Percentiles rank a stretch among this genome's conserved stretches.
Conservation (phyloP, 179 eudicot species). For the Drosera spatulata region DNA sequence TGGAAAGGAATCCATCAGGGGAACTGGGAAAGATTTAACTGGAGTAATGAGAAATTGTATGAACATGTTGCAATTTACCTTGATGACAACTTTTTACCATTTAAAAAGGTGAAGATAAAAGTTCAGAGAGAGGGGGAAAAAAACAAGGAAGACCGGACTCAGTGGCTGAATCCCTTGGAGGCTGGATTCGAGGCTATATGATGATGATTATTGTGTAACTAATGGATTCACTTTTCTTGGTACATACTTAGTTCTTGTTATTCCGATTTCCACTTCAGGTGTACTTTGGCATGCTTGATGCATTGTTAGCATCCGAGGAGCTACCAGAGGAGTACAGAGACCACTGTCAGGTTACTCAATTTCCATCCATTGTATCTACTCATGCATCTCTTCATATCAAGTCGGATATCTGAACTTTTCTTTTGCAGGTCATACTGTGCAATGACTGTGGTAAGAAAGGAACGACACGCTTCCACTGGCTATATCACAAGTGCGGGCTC, state of each 20-base stretch:
- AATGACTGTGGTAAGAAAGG: slow-evolving; percentile 90
- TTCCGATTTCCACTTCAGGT: slow-evolving; percentile 27
- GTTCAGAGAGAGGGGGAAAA: no score
- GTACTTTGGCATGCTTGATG: slow-evolving; percentile 89
- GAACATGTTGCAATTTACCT: no score
- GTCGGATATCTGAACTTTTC: slow-evolving; percentile 5
- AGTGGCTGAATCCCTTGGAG: no score
- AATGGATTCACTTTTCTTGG: no score
- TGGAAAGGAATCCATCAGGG: no score
- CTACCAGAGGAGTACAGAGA: slow-evolving; percentile 81
- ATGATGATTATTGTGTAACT: no score
- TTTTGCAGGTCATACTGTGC: slow-evolving; percentile 73
- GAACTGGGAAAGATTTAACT: no score
- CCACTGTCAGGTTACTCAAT: slow-evolving; percentile 54
- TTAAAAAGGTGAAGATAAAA: no score
- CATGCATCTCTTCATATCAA: background rate
- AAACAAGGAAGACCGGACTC: no score
- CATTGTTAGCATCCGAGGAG: slow-evolving; percentile 80
- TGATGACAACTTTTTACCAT: no score
- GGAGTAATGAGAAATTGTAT: no score
- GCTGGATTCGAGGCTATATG: no score
- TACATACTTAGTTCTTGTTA: background rate
- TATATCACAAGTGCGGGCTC: slow-evolving; percentile 81
- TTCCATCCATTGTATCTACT: background rate
- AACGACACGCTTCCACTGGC: slow-evolving; percentile 81